These are phyloP conservation scores for Fusarium sp. DNA, from an alignment of 2,329 filamentous ascomycete species.

Conservation along the genomic window DNA sequence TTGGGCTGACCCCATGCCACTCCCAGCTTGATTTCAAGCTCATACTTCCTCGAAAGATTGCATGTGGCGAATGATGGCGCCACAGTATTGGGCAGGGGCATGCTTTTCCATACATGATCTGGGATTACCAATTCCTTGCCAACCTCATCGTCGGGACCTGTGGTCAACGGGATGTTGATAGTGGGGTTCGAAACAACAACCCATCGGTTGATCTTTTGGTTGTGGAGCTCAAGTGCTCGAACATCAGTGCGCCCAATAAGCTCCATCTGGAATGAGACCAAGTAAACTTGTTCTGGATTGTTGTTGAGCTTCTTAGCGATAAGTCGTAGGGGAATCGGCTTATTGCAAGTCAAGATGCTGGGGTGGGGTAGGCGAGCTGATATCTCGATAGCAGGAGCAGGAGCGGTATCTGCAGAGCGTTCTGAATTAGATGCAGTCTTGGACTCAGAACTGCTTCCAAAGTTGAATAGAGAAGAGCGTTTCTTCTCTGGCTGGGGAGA, in stretches of 20 bases:
- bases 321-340: constrained; percentile 82
- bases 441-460: constrained; percentile 47
- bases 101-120: constrained; percentile 75
- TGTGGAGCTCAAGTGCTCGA: constrained; percentile 77
- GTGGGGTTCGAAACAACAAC: constrained; percentile 78
- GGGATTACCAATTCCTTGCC: constrained; percentile 78
- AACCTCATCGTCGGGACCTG: constrained; percentile 62
- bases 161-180: constrained; percentile 76
- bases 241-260: constrained; percentile 84
- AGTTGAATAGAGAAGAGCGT: constrained; percentile 70
- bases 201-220: constrained; percentile 79
- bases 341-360: constrained; percentile 87
- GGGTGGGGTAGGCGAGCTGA: constrained; percentile 86
- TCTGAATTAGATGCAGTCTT: constrained; percentile 39
- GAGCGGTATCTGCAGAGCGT: constrained; percentile 46
- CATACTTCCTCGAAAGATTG: constrained; percentile 85
- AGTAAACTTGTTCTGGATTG: constrained; percentile 74
- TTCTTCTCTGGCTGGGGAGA: constrained; percentile 55
- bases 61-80: constrained; percentile 89
- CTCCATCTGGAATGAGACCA: constrained; percentile 84
- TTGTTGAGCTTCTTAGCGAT: constrained; percentile 80
- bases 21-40: constrained; percentile 84
- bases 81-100: constrained; percentile 83
- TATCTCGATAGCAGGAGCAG: constrained; percentile 77
- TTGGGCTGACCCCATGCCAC: constrained; percentile 76